These are phyloP conservation scores for Ploettnerulaceae sp. DNA, from an alignment of 2,329 filamentous ascomycete genomes.

Conservation along the genomic window DNA sequence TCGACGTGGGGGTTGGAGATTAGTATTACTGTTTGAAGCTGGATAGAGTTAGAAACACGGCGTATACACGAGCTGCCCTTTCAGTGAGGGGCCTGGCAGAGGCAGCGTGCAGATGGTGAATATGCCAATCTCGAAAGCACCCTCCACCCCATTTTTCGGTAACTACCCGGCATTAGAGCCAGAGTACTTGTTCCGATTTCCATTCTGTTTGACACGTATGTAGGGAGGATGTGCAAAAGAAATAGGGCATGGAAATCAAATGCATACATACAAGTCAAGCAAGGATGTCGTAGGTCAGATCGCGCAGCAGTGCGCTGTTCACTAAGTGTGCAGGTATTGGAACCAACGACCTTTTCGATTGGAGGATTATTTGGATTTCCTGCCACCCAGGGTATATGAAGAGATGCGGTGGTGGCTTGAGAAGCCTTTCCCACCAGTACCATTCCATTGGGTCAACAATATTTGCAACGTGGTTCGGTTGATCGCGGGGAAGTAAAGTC, in stretches of 20 bases:
- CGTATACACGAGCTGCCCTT: neutral
- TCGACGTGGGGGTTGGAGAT: neutral
- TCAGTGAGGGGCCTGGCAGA: neutral
- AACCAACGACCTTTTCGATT: neutral
- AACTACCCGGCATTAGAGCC: neutral
- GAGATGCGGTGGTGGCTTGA: neutral
- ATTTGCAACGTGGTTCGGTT: conserved; percentile 5
- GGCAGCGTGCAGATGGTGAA: neutral
- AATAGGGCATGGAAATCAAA: neutral
- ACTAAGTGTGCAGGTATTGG: neutral
- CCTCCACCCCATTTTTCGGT: neutral
- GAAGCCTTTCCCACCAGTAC: neutral
- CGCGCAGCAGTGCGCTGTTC: neutral
- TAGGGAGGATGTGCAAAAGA: neutral
- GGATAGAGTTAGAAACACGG: neutral
- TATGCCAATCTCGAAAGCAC: neutral
- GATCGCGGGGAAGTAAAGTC: neutral
- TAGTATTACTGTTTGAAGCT: neutral
- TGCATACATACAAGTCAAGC: neutral
- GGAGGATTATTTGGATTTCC: neutral
- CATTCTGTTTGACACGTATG: neutral
- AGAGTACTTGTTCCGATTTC: neutral
- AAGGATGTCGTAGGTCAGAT: neutral
- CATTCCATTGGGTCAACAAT: conserved; percentile 3
- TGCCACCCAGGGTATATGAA: neutral